Conservation (phyloP, 148 eudicot genomes). For the Limonium bicolor region DNA sequence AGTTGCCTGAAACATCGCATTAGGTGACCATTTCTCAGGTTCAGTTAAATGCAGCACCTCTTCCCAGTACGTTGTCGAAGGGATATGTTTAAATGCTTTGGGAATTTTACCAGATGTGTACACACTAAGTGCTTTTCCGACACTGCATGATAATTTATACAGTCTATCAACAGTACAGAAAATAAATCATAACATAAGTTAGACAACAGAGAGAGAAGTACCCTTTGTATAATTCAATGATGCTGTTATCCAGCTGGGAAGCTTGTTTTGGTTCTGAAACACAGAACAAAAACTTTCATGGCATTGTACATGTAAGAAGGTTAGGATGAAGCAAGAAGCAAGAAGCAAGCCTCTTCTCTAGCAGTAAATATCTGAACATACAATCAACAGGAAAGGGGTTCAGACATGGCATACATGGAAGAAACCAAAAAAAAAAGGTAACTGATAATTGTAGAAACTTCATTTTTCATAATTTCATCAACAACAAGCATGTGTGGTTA, state of each 20-base stretch:
- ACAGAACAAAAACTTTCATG: conserved; percentile 1
- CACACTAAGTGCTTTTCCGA: conserved; percentile 55
- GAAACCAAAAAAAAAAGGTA: too few relatives aligned
- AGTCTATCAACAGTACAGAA: neutral
- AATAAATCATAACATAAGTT: neutral
- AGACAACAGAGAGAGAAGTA: conserved; percentile 11
- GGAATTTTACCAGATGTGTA: conserved; percentile 80
- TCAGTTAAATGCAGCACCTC: conserved; percentile 76
- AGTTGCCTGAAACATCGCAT: conserved; percentile 79
- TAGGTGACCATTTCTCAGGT: conserved; percentile 90
- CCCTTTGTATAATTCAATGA: conserved; percentile 72
- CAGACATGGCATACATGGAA: neutral
- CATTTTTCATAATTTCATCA: neutral
- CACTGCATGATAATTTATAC: conserved; percentile 25
- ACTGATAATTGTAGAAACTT: too few relatives aligned
- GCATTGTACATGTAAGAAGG: neutral
- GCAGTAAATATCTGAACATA: too few relatives aligned
- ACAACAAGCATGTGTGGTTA: too few relatives aligned
- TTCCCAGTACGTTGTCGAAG: conserved; percentile 59
- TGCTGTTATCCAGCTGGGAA: conserved; percentile 45
- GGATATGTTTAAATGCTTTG: conserved; percentile 67
- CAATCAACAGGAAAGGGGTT: neutral
- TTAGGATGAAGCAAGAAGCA: too few relatives aligned
- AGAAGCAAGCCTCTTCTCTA: too few relatives aligned
- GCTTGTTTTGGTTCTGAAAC: conserved; percentile 28